These are phyloP conservation scores for Termitomyces sp. DNA, from an alignment of 768 basidiomycete genomes.

Conservation along the genomic window DNA sequence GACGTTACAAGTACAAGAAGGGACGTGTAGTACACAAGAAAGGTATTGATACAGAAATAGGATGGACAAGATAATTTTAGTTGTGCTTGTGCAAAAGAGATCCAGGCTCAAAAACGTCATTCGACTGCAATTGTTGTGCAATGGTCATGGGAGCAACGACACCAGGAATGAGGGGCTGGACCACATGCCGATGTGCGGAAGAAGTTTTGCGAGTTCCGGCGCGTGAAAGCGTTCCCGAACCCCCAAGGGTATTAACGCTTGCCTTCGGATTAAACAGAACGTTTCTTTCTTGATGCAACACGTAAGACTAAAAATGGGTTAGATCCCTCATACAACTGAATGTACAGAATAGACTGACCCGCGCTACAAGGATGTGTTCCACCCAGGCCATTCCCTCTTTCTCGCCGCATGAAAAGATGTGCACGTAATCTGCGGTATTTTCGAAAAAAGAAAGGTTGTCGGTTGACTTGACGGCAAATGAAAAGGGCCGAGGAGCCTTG, in stretches of 20 bases:
- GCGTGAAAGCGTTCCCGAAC: slow-evolving; percentile 26
- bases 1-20: slow-evolving; percentile 11
- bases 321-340: neutral
- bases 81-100: slow-evolving; percentile 58
- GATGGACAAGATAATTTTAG: slow-evolving; percentile 12
- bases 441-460: slow-evolving; percentile 86
- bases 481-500: slow-evolving; percentile 80
- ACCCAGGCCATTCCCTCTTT: slow-evolving; percentile 75
- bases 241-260: slow-evolving; percentile 21
- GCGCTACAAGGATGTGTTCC: slow-evolving; percentile 73
- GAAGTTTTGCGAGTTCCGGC: slow-evolving; percentile 32
- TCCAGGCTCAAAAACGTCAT: slow-evolving; percentile 66
- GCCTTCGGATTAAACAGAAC: slow-evolving; percentile 50
- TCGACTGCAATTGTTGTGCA: slow-evolving; percentile 22
- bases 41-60: slow-evolving; percentile 2
- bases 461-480: slow-evolving; percentile 85
- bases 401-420: slow-evolving; percentile 76
- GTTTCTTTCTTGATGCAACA: slow-evolving; percentile 75
- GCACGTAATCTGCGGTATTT: slow-evolving; percentile 81
- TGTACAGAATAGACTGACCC: slow-evolving; percentile 46
- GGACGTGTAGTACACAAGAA: slow-evolving; percentile 1
- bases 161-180: slow-evolving; percentile 25
- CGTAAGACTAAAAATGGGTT: slow-evolving; percentile 57
- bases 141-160: slow-evolving; percentile 33
- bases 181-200: slow-evolving; percentile 19